A percentile compares a stretch with the other conserved stretches of the same genome.
Evolutionary conservation across 148 eudicot genomes (phyloP).

Genomic region (Oxyria digyna): DNA sequence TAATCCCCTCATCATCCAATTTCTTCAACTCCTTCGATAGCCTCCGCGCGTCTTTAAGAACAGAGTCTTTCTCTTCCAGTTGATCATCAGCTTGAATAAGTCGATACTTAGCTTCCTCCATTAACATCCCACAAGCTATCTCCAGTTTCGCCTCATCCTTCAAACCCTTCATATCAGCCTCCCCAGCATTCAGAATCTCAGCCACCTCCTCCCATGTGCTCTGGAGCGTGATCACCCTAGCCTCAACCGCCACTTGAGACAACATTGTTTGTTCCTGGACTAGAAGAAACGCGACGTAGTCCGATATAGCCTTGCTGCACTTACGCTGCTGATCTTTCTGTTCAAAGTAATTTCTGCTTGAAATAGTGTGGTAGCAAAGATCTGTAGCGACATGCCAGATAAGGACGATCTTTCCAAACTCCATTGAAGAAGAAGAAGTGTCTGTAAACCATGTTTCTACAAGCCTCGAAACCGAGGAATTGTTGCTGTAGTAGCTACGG

Average conservation of each 20-base stretch:
- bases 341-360: background rate
- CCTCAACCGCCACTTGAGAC: background rate
- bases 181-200: background rate
- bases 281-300: background rate
- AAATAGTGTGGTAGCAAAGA: background rate
- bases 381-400: slow-evolving; percentile 54
- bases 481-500: background rate
- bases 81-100: too few species aligned
- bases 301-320: background rate
- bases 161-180: background rate
- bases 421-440: too few species aligned
- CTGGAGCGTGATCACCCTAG: background rate
- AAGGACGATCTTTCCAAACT: slow-evolving; percentile 33
- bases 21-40: background rate
- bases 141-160: background rate
- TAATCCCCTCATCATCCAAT: background rate
- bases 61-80: background rate
- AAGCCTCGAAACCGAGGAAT: background rate
- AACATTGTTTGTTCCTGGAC: background rate
- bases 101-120: too few species aligned
- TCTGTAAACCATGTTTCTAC: slow-evolving; percentile 15
- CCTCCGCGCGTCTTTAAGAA: background rate
- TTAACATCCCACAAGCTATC: background rate
- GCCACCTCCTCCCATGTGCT: background rate
- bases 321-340: background rate